Evolutionary conservation across 23 red algal genomes (phyloP).

Genomic region (Agarophyton chilense): DNA sequence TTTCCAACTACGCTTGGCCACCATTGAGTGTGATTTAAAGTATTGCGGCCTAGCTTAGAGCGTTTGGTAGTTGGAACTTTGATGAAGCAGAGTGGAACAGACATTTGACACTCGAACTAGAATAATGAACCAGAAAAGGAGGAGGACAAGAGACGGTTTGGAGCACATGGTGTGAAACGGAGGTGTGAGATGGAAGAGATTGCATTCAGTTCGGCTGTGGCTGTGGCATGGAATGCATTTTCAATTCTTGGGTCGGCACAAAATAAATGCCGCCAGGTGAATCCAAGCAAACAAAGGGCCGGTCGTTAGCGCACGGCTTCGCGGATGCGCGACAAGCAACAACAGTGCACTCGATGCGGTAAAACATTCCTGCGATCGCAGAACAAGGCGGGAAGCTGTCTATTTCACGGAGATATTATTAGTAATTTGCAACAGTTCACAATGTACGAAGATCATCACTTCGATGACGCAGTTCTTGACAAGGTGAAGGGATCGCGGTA

Average conservation of each 20-base stretch:
- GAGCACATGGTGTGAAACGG: background rate
- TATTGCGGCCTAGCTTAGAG: too few relatives aligned
- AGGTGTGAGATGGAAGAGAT: background rate
- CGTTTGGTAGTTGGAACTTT: too few relatives aligned
- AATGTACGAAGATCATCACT: slow-evolving; percentile 59
- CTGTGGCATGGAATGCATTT: background rate
- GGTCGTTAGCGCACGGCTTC: background rate
- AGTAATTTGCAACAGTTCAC: background rate
- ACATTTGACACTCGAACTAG: too few relatives aligned
- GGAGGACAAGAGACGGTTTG: background rate
- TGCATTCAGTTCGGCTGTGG: background rate
- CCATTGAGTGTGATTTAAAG: too few relatives aligned
- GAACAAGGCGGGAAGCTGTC: slow-evolving; percentile 34
- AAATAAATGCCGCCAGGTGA: background rate
- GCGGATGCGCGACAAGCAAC: background rate
- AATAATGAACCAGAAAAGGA: too few relatives aligned
- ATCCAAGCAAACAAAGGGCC: background rate
- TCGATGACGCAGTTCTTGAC: slow-evolving; percentile 29
- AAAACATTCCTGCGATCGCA: background rate
- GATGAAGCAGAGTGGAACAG: background rate
- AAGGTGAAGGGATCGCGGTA: slow-evolving; percentile 32
- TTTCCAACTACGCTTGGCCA: too few relatives aligned
- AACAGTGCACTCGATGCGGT: slow-evolving; percentile 5
- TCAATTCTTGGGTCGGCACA: background rate
- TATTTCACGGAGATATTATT: slow-evolving; percentile 37